Base-by-base conservation (phyloP, 345 rosid genomes). In the Ceriops decandra region DNA sequence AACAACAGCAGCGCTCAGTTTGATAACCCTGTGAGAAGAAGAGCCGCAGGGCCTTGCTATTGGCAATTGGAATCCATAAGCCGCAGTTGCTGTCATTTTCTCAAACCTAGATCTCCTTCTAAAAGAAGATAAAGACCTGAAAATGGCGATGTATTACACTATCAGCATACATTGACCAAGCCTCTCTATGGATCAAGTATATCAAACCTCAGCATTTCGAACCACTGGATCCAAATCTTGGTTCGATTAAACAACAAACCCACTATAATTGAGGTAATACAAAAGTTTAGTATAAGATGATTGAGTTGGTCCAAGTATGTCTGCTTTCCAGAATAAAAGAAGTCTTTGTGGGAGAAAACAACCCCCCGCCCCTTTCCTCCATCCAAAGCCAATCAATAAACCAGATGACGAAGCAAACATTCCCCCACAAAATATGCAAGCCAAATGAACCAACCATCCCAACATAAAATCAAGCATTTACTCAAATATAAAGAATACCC, bases 21-120 rank as follows among this genome's bases (percentile, higher is more conserved):
- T 84, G 22, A 81, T 36, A 77, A 72, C 81, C 60, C 71, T 78
- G 30, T 15, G 57, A 56, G 90, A 78, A 57, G 89, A 68, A 46
- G 85, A 83, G 66, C 83, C 60, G 82, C 69, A 80, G 21, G 92
- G 88, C 70, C 86, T 81, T 69, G 74, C 72, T 10, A 85, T 70
- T 52, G 83, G 85, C 74, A 89, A 64, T 57, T 86, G 90, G 54
- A 91, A 74, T 69, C 87, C 74, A 64, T 86, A 85, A 66, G 88
- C 88, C 62, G 81, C 76, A 63, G 81, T 68, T 27, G 84, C 85
- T 8, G 90, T 87, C 97, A 91, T 91, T 78, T 64, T 80, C 70
- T 75, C 64, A 31, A 72, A 31, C 63, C 67, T 27, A 57, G 64
- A 65, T 72, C 61, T 77, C 46, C 51, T 77, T 33, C 51, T 46